phyloP scores from a whole-genome alignment of 495 filamentous ascomycete species.

The Neurospora sp. region DNA sequence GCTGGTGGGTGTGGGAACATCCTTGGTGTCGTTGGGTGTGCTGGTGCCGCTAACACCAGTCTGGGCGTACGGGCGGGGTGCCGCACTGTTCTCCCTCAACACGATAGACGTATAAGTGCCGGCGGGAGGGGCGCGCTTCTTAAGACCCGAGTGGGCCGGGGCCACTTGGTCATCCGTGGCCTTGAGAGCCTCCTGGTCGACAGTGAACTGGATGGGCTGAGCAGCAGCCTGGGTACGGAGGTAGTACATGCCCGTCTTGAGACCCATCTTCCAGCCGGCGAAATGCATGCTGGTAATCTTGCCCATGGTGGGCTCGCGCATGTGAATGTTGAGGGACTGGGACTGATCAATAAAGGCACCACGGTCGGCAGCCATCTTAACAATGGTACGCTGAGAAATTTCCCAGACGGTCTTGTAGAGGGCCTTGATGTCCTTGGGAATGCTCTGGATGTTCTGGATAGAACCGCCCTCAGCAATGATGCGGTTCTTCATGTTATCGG shows the following conservation, averaged over 20 bases:
- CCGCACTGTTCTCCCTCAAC: constrained; percentile 21
- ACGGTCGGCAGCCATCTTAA: constrained; percentile 97
- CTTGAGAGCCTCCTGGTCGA: constrained; percentile 92
- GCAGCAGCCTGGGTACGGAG: constrained; percentile 95
- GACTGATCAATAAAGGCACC: constrained; percentile 98
- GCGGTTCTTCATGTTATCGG: constrained; percentile 99
- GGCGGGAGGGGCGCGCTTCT: constrained; percentile 54
- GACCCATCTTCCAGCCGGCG: constrained; percentile 93
- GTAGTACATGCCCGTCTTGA: constrained; percentile 99
- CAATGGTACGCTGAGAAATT: constrained; percentile 88
- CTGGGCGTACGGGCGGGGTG: constrained; percentile 27
- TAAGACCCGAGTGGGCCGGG: constrained; percentile 43
- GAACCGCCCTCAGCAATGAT: constrained; percentile 96
- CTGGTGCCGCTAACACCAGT: constrained; percentile 30
- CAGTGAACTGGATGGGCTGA: constrained; percentile 96
- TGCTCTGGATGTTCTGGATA: constrained; percentile 92
- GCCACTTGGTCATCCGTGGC: constrained; percentile 78
- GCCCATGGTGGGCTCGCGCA: constrained; percentile 98
- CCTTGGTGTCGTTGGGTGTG: constrained; percentile 33
- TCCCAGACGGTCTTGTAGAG: constrained; percentile 99
- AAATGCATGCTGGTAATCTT: constrained; percentile 99
- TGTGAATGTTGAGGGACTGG: constrained; percentile 97
- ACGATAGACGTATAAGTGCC: constrained; percentile 40
- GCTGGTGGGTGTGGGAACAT: constrained; percentile 50
- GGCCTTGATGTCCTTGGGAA: constrained; percentile 88